phyloP scores from a whole-genome alignment of 2,329 filamentous ascomycete genomes.

The Tolypocladium endophyticum region DNA sequence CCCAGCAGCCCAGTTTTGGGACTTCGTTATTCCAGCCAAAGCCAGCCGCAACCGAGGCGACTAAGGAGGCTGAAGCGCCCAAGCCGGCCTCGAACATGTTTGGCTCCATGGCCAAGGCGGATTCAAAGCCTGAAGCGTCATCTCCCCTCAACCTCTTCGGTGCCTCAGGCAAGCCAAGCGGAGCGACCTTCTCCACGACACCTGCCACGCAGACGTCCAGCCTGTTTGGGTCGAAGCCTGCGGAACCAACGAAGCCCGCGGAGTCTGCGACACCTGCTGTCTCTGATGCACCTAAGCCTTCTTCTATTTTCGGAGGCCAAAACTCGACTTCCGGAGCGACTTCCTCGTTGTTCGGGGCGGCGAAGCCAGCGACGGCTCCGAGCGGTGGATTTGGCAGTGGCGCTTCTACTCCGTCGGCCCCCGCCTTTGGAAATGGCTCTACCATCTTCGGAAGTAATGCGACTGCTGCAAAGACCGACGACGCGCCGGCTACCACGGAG shows the following conservation, averaged over 20 bases:
- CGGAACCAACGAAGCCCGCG: constrained; percentile 16
- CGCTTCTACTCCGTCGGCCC: constrained; percentile 6
- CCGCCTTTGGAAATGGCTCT: constrained; percentile 19
- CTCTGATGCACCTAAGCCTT: constrained; percentile 9
- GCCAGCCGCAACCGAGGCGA: constrained; percentile 14
- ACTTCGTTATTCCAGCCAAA: constrained; percentile 23
- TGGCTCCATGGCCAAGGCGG: constrained; percentile 11
- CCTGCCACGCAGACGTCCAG: constrained; percentile 14
- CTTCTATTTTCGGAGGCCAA: constrained; percentile 5
- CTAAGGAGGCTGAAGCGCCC: constrained; percentile 15
- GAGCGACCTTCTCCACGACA: constrained; percentile 7
- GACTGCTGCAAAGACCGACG: constrained; percentile 11
- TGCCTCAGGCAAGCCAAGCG: constrained; percentile 2
- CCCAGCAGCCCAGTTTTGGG: constrained; percentile 18
- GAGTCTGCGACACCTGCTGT: constrained; percentile 15
- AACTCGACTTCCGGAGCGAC: background rate
- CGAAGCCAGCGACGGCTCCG: constrained; percentile 7
- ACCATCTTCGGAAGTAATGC: constrained; percentile 4
- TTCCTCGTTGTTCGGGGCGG: constrained; percentile 21
- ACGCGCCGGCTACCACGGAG: constrained; percentile 3
- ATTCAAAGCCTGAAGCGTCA: constrained; percentile 14
- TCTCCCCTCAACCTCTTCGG: constrained; percentile 27
- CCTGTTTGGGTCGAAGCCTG: constrained; percentile 23
- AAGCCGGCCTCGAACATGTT: constrained; percentile 16
- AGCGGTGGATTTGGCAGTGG: constrained; percentile 3